Base-by-base conservation (phyloP, 139 green algal genomes). In the Chlorella sp. region DNA sequence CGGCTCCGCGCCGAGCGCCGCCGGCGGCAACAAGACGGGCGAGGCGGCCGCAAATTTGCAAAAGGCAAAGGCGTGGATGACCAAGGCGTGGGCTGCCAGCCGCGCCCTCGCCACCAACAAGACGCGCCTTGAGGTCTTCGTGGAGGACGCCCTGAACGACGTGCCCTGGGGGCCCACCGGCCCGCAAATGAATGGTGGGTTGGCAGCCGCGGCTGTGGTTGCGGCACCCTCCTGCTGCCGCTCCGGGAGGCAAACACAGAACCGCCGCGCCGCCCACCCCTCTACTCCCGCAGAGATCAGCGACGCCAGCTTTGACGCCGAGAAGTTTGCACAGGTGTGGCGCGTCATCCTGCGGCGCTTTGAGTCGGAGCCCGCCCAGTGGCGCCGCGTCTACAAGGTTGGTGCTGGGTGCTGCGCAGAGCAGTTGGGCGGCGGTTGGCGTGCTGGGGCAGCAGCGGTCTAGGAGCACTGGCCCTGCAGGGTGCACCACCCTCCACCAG, bases 301-400 rank as follows among this genome's bases (percentile, higher is more conserved):
- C 28, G 81, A 85, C 16, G 81, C 44, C 44, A 60, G 81, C 69
- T 85, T 72, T 17, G 81, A 85, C 67, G 81, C 81, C 28, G 81
- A 85, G 81, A 85, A 85, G 48, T 85, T 85, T 40, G 34, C 24
- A 24, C 69, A 85, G 48, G 81, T 77, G 26, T 85, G 81, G 81
- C 38, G 30, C 36, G 68, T 85, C 51, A 58, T 83, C 11, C 77
- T 83, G 40, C 58, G 44, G 5, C 77, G 77, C 40, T 83, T 83
- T 36, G 77, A 73, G 60, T 34, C 34, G 9, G 77, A 83, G 32
- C 48, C 77, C 2, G 36, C 38, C 38, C 77, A 83, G 24, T 83
- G 77, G 77, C 77, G 77, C 58, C 77, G 77, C 77, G 24, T 62
- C 41, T 83, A 83, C 77, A 83, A 83, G 77, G 77, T 58, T 14